Base-by-base conservation (phyloP, 2,329 filamentous ascomycete genomes). In the Alternaria longipes region DNA sequence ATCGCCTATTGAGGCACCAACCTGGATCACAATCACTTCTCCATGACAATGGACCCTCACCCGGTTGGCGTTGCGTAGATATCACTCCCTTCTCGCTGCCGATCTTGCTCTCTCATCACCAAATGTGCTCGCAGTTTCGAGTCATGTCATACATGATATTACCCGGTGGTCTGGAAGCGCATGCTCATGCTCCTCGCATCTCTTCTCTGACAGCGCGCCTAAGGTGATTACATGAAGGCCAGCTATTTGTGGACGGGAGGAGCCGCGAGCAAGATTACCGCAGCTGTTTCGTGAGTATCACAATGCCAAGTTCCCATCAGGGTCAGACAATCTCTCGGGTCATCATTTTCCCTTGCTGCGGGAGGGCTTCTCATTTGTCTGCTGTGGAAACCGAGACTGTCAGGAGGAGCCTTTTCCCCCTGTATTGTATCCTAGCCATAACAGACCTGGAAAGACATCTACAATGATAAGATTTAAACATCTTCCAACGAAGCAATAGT, bases 211-310 rank as follows among this genome's bases (percentile, higher is more conserved):
- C 42, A 8, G 53, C n/a, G 38, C 42, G 42, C 53, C 53, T n/a
- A 20, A 28, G 22, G 16, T 47, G 18, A 32, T 22, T 50, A 36
- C 8, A 50, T 36, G 14, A 8, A 50, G 20, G 30, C 30, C 18
- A 11, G 46, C 46, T 36, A 50, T 50, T 50, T 50, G 46, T 22
- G 32, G 46, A 36, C 14, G 30, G 46, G 30, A 50, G 46, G 20
- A 50, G 36, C 30, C 46, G 30, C 46, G 22, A 50, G 40, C 12
- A 42, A 42, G 20, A 24, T 24, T 14, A 42, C 40, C 18, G 40
- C 12, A 14, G 40, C 11, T 6, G 11, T 24, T 24, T 8, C 7
- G 18, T 42, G 40, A 42, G 6, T 16, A 42, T 42, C 40, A 24
- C 12, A 1, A 24, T 6, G 40, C 40, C 12, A 42, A 24, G 40